phyloP scores from a whole-genome alignment of 768 basidiomycete genomes.

The Gelatoporia subvermispora region DNA sequence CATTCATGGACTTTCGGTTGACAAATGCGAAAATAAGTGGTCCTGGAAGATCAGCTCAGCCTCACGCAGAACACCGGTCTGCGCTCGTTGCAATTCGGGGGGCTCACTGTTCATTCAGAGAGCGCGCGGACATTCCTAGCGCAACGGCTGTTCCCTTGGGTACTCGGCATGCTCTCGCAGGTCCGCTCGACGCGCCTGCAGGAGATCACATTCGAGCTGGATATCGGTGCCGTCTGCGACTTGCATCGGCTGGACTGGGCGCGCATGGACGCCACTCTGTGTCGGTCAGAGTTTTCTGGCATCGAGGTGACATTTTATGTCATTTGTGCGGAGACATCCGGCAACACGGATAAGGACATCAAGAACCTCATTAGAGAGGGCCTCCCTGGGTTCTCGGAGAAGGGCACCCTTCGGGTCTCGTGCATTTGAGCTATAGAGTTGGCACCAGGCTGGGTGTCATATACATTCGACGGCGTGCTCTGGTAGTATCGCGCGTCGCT shows the following conservation, averaged over 20 bases:
- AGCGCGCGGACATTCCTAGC: conserved; percentile 19
- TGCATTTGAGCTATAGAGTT: conserved; percentile 11
- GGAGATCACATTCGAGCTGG: conserved; percentile 21
- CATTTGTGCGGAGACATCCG: conserved; percentile 11
- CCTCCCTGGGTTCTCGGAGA: conserved; percentile 15
- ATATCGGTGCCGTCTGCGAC: conserved; percentile 15
- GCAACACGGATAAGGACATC: conserved; percentile 11
- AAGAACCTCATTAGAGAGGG: conserved; percentile 10
- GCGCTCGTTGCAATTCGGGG: conserved; percentile 21
- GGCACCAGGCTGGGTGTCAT: too few relatives aligned
- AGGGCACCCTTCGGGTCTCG: conserved; percentile 18
- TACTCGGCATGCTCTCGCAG: conserved; percentile 19
- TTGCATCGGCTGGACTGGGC: conserved; percentile 22
- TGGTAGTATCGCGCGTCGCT: too few relatives aligned
- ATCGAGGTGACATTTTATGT: conserved; percentile 21
- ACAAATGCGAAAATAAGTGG: conserved; percentile 4
- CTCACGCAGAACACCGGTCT: conserved; percentile 24
- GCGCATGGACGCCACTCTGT: conserved; percentile 21
- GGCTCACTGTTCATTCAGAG: conserved; percentile 16
- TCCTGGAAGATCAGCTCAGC: conserved; percentile 21
- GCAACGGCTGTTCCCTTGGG: conserved; percentile 21
- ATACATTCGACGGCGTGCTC: too few relatives aligned
- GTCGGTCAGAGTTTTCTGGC: conserved; percentile 17
- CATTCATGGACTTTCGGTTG: too few relatives aligned
- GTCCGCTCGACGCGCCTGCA: conserved; percentile 14